Conservation (phyloP, 306 rosid genomes). For the Begonia loranthoides region DNA sequence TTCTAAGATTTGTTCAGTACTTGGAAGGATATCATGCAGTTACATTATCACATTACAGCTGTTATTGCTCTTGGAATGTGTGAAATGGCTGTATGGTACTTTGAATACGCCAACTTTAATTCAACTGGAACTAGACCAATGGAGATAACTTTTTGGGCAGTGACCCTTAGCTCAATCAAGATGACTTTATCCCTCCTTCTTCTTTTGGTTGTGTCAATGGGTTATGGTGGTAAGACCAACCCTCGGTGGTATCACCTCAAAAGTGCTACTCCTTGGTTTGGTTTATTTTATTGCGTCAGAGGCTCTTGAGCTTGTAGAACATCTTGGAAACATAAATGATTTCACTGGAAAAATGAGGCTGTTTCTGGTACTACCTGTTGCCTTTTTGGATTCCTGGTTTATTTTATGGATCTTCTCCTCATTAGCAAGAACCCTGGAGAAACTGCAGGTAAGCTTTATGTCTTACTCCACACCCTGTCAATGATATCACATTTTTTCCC, state of each 20-base stretch:
- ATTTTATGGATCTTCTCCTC: constrained; percentile 90
- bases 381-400: constrained; percentile 72
- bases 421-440: constrained; percentile 73
- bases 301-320: constrained; percentile 81
- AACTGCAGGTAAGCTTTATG: constrained; percentile 48
- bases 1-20: constrained; percentile 62
- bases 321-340: constrained; percentile 83
- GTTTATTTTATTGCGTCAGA: constrained; percentile 62
- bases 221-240: constrained; percentile 76
- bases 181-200: constrained; percentile 78
- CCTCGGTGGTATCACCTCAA: constrained; percentile 53
- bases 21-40: constrained; percentile 77
- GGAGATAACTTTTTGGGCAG: constrained; percentile 91
- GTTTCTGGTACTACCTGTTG: constrained; percentile 73
- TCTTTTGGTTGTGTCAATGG: constrained; percentile 87
- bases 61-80: constrained; percentile 94
- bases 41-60: constrained; percentile 77
- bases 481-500: background rate
- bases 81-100: constrained; percentile 94
- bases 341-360: constrained; percentile 64
- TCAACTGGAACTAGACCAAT: constrained; percentile 80
- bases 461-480: background rate
- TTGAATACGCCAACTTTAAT: constrained; percentile 81
- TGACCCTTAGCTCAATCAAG: constrained; percentile 68
- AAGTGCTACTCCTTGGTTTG: constrained; percentile 49